Conservation (phyloP, 2,329 filamentous ascomycete genomes). For the Berkeleyomyces basicola region DNA sequence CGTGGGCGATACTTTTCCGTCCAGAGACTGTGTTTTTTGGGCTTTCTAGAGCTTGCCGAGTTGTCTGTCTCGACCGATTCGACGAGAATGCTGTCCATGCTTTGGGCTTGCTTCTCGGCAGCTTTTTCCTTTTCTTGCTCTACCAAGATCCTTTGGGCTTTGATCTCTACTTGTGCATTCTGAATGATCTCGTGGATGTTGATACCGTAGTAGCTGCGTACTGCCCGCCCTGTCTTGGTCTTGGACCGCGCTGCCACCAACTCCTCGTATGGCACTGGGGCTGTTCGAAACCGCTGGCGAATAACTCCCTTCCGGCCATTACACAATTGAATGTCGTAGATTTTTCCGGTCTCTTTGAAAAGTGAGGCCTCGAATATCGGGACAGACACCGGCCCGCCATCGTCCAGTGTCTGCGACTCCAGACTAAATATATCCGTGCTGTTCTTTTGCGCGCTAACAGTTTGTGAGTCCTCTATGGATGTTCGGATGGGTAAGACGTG, state of each 20-base stretch:
- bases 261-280: constrained; percentile 41
- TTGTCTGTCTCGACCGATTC: constrained; percentile 26
- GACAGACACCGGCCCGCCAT: not conserved
- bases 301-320: constrained; percentile 41
- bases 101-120: not conserved
- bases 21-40: constrained; percentile 54
- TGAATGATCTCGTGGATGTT: constrained; percentile 75
- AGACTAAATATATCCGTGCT: not conserved
- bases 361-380: constrained; percentile 11
- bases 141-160: constrained; percentile 15
- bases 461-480: not conserved
- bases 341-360: constrained; percentile 17
- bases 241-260: constrained; percentile 52
- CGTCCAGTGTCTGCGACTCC: not conserved
- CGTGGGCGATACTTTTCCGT: constrained; percentile 92
- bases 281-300: constrained; percentile 32
- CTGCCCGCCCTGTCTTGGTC: constrained; percentile 50
- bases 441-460: not conserved
- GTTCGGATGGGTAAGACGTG: not conserved
- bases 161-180: constrained; percentile 45
- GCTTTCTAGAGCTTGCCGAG: constrained; percentile 21
- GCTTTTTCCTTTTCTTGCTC: constrained; percentile 1
- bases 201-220: constrained; percentile 75
- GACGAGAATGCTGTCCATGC: constrained; percentile 15
- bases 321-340: constrained; percentile 34